Evolutionary conservation across 192 early-diverging fungal species (phyloP).

Genomic region (Coemansia aciculifera): DNA sequence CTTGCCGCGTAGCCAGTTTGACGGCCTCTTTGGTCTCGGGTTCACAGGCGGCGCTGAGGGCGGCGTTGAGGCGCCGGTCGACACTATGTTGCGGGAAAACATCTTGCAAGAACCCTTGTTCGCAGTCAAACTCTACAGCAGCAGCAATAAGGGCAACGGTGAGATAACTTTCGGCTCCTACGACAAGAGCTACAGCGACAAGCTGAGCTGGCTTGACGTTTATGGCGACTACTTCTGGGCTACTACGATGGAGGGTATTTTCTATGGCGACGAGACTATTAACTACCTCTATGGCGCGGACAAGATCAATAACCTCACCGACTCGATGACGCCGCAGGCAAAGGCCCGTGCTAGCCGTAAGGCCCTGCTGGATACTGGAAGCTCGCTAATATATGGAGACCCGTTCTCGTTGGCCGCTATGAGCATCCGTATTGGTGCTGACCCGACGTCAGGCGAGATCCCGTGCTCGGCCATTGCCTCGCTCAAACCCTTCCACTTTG

Average conservation of each 20-base stretch:
- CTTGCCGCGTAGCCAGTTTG: conserved; percentile 50
- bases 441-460: conserved; percentile 38
- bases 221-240: conserved; percentile 63
- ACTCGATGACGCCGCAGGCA: conserved; percentile 15
- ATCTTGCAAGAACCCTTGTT: conserved; percentile 44
- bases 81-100: conserved; percentile 43
- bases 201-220: conserved; percentile 56
- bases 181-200: conserved; percentile 47
- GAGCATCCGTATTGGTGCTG: conserved; percentile 48
- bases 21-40: conserved; percentile 57
- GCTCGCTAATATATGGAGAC: conserved; percentile 53
- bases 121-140: conserved; percentile 40
- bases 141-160: conserved; percentile 37
- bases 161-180: conserved; percentile 58
- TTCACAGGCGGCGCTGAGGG: conserved; percentile 49
- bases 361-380: conserved; percentile 51
- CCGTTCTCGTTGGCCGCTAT: conserved; percentile 42
- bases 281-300: conserved; percentile 54
- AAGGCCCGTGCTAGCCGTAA: conserved; percentile 51
- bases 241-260: conserved; percentile 51
- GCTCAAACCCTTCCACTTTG: conserved; percentile 52
- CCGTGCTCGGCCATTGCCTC: conserved; percentile 28
- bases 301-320: conserved; percentile 25
- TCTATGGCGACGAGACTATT: conserved; percentile 46
- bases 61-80: conserved; percentile 41